Base-by-base conservation (phyloP, 2,329 filamentous ascomycete genomes). In the Xylariaceae sp. region DNA sequence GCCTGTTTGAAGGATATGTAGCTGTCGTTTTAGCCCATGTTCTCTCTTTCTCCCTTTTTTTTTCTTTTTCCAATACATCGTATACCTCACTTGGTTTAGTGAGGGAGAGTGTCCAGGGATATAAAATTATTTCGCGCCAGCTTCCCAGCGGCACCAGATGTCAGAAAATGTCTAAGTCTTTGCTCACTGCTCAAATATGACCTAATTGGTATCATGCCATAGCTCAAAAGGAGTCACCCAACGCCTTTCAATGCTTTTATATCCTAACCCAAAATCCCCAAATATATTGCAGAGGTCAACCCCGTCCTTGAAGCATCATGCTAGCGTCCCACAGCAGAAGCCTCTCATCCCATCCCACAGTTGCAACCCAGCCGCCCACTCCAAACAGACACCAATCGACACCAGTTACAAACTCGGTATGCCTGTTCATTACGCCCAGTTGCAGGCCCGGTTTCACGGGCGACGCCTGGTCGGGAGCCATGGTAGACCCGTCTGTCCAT, bases 351-450 rank as follows among this genome's bases (percentile, higher is more conserved):
- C 94, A 99, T 1, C 90, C 92, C 2, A 88, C 89, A 57, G 89
- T 95, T 2, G 94, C 92, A 60, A 92, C 92, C 94, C 94, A 99
- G 5, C 94, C 94, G 58, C 96, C 92, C 19, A 84, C 88, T 5
- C 94, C 94, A 70, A 99, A 99, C 42, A 99, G 72, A 72, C 94
- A 99, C 94, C 95, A 99, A 69, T 99, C 94, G 1, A 97, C 89
- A 7, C 94, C 94, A 3, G 91, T 96, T 10, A 88, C 91, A 64
- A 99, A 99, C 73, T 99, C 94, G 1, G 93, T 97, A 70, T 99
- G 94, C 16, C 84, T 75, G 51, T 89, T 91, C 92, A 99, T 97
- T 38, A 90, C 73, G 3, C 91, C 92, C 62, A 96, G 74, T 70
- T 96, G 86, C 19, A 79, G 75, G 1, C 89, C 90, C 39, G 84